Evolutionary conservation across 768 basidiomycete genomes (phyloP), one percentile per base, ranked within the genome.

Genomic region (Xerocomellus dryophilus): DNA sequence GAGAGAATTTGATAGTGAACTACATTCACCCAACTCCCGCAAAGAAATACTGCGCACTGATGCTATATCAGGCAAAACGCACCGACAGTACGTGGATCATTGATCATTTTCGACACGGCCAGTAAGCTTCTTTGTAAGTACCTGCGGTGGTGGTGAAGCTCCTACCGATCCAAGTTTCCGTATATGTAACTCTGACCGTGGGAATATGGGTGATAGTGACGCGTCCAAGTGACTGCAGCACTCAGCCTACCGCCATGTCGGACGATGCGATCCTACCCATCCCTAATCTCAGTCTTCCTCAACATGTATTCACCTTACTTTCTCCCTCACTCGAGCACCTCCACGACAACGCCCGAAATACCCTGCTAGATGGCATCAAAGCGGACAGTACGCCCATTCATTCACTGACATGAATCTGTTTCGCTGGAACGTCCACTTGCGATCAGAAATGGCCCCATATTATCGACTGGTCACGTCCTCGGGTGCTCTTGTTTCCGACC

Each of bases 391-490:
- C 57, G 88, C 78, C 43, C 51, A 45, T 43, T 27, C 11, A 7
- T 36, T n/a, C 12, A 1, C 34, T 34, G 21, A n/a, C 31, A 39
- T 7, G 42, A 35, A 31, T 52, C 38, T 32, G 1, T 31, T 42
- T 35, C 36, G 44, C 51, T 50, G 44, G 51, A 54, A 51, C 44
- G 20, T 38, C 10, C 7, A 17, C 34, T 43, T 25, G 42, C 15
- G 11, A 53, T 21, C 41, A 94, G 92, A 93, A 63, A 97, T 96
- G 94, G 84, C 83, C 1, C 90, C 94, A 0, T 96, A 91, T 71
- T 90, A 84, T 73, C 78, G 73, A 53, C 71, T 74, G 12, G 76
- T 89, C 49, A 80, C 81, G 3, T 73, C 83, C 10, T 68, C 82
- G 0, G 72, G 74, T 14, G 74, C 78, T 6, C 68, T 79, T 2